A percentile compares a stretch with the other conserved stretches of the same genome.
These are phyloP conservation scores for Metschnikowia colocasiae DNA, from an alignment of 805 yeast genomes.

Conservation along the genomic window DNA sequence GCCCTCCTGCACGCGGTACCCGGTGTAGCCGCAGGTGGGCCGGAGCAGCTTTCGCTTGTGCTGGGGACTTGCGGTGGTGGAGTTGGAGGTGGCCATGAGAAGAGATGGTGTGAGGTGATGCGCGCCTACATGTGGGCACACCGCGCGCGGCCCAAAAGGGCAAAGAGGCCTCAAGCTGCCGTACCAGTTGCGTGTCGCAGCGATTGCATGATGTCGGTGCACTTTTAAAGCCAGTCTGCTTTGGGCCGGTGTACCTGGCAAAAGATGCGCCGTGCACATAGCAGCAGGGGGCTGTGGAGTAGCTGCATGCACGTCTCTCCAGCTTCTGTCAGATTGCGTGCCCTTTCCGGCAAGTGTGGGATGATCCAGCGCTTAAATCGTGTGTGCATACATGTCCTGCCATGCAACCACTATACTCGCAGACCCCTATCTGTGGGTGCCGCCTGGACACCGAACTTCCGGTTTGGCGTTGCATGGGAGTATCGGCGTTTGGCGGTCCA, in stretches of 20 bases:
- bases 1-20: conserved; percentile 7
- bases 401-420: background rate
- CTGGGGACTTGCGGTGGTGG: background rate
- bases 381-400: background rate
- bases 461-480: background rate
- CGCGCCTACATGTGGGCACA: conserved; percentile 2
- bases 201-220: background rate
- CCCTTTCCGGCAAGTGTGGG: background rate
- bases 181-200: background rate
- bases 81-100: background rate
- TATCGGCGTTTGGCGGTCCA: too few species aligned
- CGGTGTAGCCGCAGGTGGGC: conserved; percentile 10
- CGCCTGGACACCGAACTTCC: background rate
- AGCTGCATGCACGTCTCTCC: background rate
- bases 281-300: too few species aligned
- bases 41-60: conserved; percentile 6
- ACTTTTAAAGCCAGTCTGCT: background rate
- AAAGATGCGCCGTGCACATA: background rate
- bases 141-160: background rate
- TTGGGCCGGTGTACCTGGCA: background rate
- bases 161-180: background rate
- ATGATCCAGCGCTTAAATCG: background rate
- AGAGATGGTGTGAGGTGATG: background rate
- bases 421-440: background rate
- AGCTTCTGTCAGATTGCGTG: too few species aligned